These are phyloP conservation scores for Cystofilobasidium ferigula DNA, from an alignment of 768 basidiomycete genomes.

Conservation along the genomic window DNA sequence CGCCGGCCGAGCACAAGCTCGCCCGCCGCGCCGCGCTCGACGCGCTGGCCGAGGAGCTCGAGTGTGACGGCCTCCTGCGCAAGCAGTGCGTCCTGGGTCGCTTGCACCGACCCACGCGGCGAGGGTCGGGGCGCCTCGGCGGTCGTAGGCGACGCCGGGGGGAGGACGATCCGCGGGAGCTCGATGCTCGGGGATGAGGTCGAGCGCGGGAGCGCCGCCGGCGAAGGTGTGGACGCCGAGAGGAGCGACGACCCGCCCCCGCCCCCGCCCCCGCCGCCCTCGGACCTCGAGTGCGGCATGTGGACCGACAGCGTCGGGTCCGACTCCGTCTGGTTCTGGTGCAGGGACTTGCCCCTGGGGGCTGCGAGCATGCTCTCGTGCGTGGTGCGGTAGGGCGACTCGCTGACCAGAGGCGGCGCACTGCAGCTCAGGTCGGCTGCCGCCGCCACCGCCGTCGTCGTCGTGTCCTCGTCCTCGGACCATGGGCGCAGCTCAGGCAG, in stretches of 20 bases:
- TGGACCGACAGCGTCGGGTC: too few species aligned
- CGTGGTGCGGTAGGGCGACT: too few species aligned
- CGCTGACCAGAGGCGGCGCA: too few species aligned
- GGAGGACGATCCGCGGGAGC: not conserved
- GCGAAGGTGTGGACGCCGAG: not conserved
- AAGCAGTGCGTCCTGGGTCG: not conserved
- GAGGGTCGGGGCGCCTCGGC: too few species aligned
- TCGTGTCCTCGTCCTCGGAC: not conserved
- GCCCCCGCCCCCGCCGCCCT: too few species aligned
- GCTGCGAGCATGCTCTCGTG: too few species aligned
- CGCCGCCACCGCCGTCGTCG: not conserved
- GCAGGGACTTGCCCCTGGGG: too few species aligned
- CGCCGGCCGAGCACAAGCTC: not conserved
- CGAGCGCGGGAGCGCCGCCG: not conserved
- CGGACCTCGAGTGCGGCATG: too few species aligned
- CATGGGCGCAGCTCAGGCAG: not conserved
- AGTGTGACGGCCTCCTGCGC: not conserved
- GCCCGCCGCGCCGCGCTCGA: not conserved
- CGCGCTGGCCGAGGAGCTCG: constrained; percentile 1
- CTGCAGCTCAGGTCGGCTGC: not conserved
- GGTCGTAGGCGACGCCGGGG: not conserved
- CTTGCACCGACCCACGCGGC: not conserved
- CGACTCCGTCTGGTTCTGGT: too few species aligned
- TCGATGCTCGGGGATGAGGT: not conserved
- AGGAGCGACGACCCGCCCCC: too few species aligned